A percentile compares a stretch with the other conserved stretches of the same genome.
These are phyloP conservation scores for Fusarium udum DNA, from an alignment of 2,329 filamentous ascomycete species.

Conservation along the genomic window DNA sequence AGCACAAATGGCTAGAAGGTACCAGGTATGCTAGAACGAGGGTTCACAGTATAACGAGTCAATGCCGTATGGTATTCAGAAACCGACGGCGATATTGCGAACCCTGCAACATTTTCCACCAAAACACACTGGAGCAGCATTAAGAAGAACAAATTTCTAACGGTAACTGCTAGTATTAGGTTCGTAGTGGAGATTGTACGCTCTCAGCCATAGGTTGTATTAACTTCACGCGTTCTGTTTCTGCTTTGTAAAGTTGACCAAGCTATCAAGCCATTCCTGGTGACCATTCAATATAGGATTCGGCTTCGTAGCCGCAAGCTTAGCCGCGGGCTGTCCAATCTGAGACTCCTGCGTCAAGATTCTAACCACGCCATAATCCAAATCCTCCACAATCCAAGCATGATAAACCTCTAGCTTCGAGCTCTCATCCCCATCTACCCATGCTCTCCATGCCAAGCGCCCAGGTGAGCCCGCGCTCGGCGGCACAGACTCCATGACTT, in stretches of 20 bases:
- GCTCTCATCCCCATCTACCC: not conserved
- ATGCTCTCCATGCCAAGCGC: not conserved
- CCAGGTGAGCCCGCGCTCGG: not conserved
- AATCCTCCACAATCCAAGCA: not conserved
- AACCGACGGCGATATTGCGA: not conserved
- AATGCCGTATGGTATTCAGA: not conserved
- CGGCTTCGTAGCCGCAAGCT: not conserved
- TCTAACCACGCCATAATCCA: not conserved
- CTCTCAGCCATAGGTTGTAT: rapidly evolving
- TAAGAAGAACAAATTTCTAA: not conserved
- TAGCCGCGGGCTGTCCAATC: not conserved
- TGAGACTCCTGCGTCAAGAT: not conserved
- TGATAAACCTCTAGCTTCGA: not conserved
- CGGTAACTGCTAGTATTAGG: not conserved
- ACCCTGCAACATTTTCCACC: rapidly evolving
- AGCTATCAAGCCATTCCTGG: not conserved
- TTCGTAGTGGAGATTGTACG: rapidly evolving
- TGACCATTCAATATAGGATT: not conserved
- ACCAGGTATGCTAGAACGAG: not conserved
- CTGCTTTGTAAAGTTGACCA: not conserved
- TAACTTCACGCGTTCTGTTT: not conserved
- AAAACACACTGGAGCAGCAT: not conserved
- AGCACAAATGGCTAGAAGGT: too few relatives aligned
- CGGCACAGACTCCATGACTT: not conserved
- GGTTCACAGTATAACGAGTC: not conserved